A percentile compares a stretch with the other conserved stretches of the same genome.
Conservation (phyloP, 306 rosid species). For the Vigna mungo region DNA sequence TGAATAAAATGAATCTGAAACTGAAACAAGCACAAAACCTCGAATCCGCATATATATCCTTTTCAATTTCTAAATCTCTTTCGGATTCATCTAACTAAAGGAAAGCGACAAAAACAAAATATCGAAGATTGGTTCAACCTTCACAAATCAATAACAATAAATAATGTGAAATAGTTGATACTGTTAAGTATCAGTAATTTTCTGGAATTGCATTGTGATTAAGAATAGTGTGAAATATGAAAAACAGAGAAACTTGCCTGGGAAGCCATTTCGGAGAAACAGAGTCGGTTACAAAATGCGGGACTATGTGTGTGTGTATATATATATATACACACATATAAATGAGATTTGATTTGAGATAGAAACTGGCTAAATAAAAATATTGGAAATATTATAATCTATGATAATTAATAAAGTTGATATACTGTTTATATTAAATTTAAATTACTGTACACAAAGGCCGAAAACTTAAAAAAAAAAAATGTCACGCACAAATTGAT, state of each 20-base stretch:
- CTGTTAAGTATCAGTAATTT: conserved; percentile 10
- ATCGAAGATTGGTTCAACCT: background rate
- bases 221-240: conserved; percentile 25
- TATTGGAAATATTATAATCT: too few species aligned
- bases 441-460: too few species aligned
- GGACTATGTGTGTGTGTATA: background rate
- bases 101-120: background rate
- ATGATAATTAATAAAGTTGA: too few species aligned
- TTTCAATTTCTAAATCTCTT: conserved; percentile 8
- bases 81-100: background rate
- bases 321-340: too few species aligned
- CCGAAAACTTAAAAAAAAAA: too few species aligned
- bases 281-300: conserved; percentile 8
- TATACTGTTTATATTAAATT: too few species aligned
- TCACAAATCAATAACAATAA: conserved; percentile 12
- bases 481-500: too few species aligned
- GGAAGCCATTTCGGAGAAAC: conserved; percentile 46
- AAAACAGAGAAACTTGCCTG: conserved; percentile 48
- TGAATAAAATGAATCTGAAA: conserved; percentile 24
- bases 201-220: conserved; percentile 21
- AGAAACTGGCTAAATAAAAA: background rate
- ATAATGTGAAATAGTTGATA: conserved; percentile 13
- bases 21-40: background rate
- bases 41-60: conserved; percentile 16
- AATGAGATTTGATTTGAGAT: conserved; percentile 22